phyloP scores from a whole-genome alignment of 1,284 basidiomycete species.

The Cutaneotrichosporon arboriforme region DNA sequence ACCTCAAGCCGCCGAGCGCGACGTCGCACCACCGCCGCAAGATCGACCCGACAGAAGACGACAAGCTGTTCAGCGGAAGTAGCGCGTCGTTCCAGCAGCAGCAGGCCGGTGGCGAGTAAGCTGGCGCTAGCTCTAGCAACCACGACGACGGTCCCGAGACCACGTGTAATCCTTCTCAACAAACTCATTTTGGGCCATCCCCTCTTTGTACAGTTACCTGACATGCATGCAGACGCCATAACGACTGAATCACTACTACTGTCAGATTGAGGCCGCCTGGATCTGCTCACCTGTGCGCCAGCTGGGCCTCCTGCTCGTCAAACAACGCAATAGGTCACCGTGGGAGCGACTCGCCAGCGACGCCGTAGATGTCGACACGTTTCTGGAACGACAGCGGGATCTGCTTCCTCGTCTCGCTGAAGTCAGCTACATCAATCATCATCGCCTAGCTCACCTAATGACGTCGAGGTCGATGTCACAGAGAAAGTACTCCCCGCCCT shows the following conservation, averaged over 20 bases:
- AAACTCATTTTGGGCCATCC: too few species aligned
- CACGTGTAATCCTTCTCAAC: background rate
- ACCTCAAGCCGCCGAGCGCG: constrained; percentile 46
- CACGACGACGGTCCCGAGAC: too few species aligned
- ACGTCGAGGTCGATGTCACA: constrained; percentile 24
- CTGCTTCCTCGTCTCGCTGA: constrained; percentile 29
- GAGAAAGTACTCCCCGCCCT: constrained; percentile 35
- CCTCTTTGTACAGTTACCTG: too few species aligned
- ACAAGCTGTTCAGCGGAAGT: constrained; percentile 48
- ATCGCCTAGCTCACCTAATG: constrained; percentile 23
- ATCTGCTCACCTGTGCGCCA: too few species aligned
- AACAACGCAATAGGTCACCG: too few species aligned
- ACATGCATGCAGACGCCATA: too few species aligned
- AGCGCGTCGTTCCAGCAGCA: constrained; percentile 42
- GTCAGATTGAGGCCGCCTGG: too few species aligned
- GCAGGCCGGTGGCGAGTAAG: too few species aligned
- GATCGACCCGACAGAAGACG: constrained; percentile 41
- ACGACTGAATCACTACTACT: too few species aligned
- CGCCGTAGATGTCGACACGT: constrained; percentile 32
- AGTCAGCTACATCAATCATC: constrained; percentile 8
- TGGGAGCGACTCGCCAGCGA: constrained; percentile 18
- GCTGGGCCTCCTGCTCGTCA: too few species aligned
- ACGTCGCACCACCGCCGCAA: constrained; percentile 30
- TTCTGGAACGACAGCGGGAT: constrained; percentile 43
- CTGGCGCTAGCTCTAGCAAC: too few species aligned